Conservation (phyloP, 2,329 filamentous ascomycete species). For the Microsporum audouinii region DNA sequence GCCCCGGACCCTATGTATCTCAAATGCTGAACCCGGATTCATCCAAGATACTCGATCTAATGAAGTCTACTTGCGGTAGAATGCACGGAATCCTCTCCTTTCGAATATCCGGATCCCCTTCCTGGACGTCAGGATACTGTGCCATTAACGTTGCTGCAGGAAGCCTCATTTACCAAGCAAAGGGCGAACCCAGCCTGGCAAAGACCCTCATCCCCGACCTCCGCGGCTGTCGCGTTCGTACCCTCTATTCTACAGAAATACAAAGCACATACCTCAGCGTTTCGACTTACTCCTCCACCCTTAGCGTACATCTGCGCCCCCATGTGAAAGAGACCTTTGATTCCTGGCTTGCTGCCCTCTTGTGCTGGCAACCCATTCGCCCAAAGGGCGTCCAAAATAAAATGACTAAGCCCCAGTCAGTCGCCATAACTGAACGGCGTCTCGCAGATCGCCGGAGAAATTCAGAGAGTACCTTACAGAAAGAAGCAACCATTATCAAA, state of each 20-base stretch:
- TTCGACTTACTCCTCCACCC: constrained; percentile 37
- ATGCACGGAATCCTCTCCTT: constrained; percentile 45
- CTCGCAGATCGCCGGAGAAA: constrained; percentile 34
- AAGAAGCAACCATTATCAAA: constrained; percentile 80
- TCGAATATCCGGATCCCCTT: constrained; percentile 30
- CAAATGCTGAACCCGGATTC: constrained; percentile 35
- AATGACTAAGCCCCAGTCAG: constrained; percentile 39
- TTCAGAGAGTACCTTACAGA: constrained; percentile 43
- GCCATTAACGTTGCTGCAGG: constrained; percentile 42
- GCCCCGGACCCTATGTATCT: constrained; percentile 25
- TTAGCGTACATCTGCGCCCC: constrained; percentile 38
- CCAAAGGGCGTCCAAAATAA: constrained; percentile 41
- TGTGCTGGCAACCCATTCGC: constrained; percentile 42
- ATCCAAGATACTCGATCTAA: constrained; percentile 39
- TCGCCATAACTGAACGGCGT: constrained; percentile 34
- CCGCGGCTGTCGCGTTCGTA: constrained; percentile 39
- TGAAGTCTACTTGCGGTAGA: constrained; percentile 42
- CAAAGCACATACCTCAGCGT: constrained; percentile 39
- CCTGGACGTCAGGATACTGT: constrained; percentile 42
- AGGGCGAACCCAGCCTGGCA: constrained; percentile 37
- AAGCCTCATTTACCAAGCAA: constrained; percentile 41
- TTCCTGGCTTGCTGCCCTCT: constrained; percentile 41
- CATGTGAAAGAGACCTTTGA: constrained; percentile 42
- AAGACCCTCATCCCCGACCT: constrained; percentile 41
- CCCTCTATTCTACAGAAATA: constrained; percentile 37